phyloP scores from a whole-genome alignment of 2,329 filamentous ascomycete genomes.

The Blastomyces percursus region DNA sequence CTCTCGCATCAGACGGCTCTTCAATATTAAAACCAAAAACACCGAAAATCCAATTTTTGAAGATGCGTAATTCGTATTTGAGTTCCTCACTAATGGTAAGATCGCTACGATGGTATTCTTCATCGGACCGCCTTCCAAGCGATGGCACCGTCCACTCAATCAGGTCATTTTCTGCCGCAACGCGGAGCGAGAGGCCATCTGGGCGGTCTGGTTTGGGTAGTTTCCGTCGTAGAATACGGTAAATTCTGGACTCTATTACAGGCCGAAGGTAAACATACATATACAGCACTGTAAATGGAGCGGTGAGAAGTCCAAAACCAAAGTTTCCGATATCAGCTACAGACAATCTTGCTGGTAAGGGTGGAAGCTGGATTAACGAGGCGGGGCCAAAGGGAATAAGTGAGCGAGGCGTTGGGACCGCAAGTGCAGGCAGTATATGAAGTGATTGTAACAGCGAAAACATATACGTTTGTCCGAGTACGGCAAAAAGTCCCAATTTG shows the following conservation, averaged over 20 bases:
- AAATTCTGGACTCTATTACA: slow-evolving; percentile 30
- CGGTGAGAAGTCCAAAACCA: slow-evolving; percentile 20
- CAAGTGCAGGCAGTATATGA: slow-evolving; percentile 27
- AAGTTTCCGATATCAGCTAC: slow-evolving; percentile 19
- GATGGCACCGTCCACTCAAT: slow-evolving; percentile 35
- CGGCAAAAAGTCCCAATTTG: slow-evolving; percentile 25
- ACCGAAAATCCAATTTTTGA: slow-evolving; percentile 25
- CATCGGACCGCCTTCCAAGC: slow-evolving; percentile 30
- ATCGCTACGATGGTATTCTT: slow-evolving; percentile 29
- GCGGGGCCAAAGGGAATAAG: slow-evolving; percentile 29
- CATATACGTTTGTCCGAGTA: slow-evolving; percentile 34
- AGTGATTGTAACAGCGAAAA: slow-evolving; percentile 35
- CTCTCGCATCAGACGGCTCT: slow-evolving; percentile 13
- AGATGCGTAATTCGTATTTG: slow-evolving; percentile 24
- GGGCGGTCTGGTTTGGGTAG: slow-evolving; percentile 33
- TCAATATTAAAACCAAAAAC: slow-evolving; percentile 19
- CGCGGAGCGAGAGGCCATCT: slow-evolving; percentile 33
- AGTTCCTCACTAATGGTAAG: slow-evolving; percentile 30
- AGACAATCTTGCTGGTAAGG: slow-evolving; percentile 22
- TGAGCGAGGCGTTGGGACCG: slow-evolving; percentile 23
- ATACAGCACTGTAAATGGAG: slow-evolving; percentile 28
- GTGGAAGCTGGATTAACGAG: slow-evolving; percentile 27
- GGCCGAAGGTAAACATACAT: slow-evolving; percentile 29
- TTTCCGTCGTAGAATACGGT: slow-evolving; percentile 30
- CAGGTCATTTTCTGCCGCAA: slow-evolving; percentile 34